These are phyloP conservation scores for Xylariaceae sp. DNA, from an alignment of 2,329 filamentous ascomycete species.

Conservation along the genomic window DNA sequence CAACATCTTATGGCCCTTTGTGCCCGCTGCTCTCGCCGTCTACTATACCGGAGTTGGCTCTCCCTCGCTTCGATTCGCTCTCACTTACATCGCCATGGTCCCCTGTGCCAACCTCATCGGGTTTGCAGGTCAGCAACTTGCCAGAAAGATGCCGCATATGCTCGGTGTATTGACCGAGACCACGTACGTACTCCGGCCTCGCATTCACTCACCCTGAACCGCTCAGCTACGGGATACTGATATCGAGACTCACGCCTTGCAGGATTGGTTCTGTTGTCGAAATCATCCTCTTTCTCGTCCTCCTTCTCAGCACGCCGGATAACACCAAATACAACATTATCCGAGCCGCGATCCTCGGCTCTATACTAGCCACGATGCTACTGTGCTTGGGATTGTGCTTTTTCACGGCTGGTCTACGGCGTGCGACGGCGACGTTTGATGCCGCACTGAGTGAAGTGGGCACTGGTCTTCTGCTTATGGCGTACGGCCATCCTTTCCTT, in stretches of 20 bases:
- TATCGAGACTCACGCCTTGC: background rate
- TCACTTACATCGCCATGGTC: conserved; percentile 74
- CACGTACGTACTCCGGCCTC: conserved; percentile 39
- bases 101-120: conserved; percentile 72
- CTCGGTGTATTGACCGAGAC: conserved; percentile 60
- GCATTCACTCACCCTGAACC: conserved; percentile 14
- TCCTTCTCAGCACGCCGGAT: conserved; percentile 48
- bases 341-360: conserved; percentile 77
- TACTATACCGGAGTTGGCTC: conserved; percentile 40
- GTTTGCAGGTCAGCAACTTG: conserved; percentile 68
- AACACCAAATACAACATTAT: conserved; percentile 61
- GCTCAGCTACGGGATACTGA: conserved; percentile 23
- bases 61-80: conserved; percentile 62
- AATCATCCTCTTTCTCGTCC: conserved; percentile 75
- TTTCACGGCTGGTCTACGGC: conserved; percentile 66
- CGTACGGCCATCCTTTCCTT: conserved; percentile 48
- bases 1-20: conserved; percentile 71
- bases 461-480: conserved; percentile 70
- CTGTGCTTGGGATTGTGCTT: conserved; percentile 79
- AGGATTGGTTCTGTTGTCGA: conserved; percentile 71
- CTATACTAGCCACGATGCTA: conserved; percentile 75
- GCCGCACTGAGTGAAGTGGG: conserved; percentile 75
- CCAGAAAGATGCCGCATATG: conserved; percentile 72
- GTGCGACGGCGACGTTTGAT: conserved; percentile 67
- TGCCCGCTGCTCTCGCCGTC: conserved; percentile 66